Evolutionary conservation across 805 yeast species (phyloP), one percentile per base, ranked within the genome.

Genomic region (Schizosaccharomyces cryophilus): DNA sequence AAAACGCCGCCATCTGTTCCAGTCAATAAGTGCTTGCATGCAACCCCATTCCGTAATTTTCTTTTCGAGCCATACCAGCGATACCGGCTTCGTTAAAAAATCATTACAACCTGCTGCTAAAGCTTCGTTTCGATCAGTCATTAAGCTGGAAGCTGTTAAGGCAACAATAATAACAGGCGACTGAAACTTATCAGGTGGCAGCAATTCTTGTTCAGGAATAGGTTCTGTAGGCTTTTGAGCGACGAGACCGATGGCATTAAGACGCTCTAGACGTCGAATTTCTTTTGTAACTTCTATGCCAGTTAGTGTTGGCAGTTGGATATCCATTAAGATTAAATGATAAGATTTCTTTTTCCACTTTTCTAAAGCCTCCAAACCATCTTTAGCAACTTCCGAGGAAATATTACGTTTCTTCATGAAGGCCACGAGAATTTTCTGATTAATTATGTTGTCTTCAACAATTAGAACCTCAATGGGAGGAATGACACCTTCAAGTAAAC

Each of bases 161-260:
- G 99, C 99, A 24, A 93, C 98, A 61, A 93, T 90, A 62, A 93
- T 93, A n/a, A 94, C 95, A 0, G 99, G 98, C 0, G 95, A 84
- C 64, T 87, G 78, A 71, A 87, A 87, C 19, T 40, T 21, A n/a
- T 78, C 71, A 31, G 78, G 70, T 65, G 85, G 87, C 6, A 87
- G 70, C 51, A 73, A 74, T 64, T 84, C 88, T 9, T 75, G 77
- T 11, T 73, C 74, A 24, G 65, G 66, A 35, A 62, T 60, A 62
- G 65, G 59, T 30, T 40, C 29, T 2, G 24, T 9, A 5, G 45
- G 30, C 62, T 69, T 60, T 61, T 62, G 59, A 66, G 67, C 64
- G 62, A 71, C 77, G 66, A 82, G 71, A 11, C 96, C 96, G 64
- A 89, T 86, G 42, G 83, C 77, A 68, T 88, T 87, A 42, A 83